Conservation (phyloP, 257 asterid genomes). For the Lavandula angustifolia region DNA sequence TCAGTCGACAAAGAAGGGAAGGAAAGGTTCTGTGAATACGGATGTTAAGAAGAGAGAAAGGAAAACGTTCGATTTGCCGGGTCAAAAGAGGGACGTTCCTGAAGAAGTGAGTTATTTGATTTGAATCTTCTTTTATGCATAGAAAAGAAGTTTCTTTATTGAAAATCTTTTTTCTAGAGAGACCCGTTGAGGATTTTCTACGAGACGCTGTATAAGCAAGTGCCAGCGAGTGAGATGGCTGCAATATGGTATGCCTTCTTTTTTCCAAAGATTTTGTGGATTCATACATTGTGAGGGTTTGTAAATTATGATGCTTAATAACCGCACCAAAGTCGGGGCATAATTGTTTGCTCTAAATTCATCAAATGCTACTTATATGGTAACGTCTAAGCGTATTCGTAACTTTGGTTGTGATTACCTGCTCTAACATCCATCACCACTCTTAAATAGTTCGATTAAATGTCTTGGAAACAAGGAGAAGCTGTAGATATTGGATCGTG, state of each 20-base stretch:
- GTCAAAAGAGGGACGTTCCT: slow-evolving; percentile 85
- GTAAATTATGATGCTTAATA: background rate
- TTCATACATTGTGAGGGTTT: background rate
- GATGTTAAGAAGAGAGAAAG: slow-evolving; percentile 55
- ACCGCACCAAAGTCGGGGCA: no score
- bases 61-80: slow-evolving; percentile 78
- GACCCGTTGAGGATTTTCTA: slow-evolving; percentile 85
- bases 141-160: background rate
- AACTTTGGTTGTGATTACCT: no score
- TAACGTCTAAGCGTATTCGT: no score
- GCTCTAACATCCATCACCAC: no score
- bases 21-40: slow-evolving; percentile 38
- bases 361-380: no score
- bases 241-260: slow-evolving; percentile 60
- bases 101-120: slow-evolving; percentile 55
- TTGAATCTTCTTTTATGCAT: background rate
- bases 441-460: background rate
- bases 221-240: slow-evolving; percentile 87
- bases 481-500: no score
- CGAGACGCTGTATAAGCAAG: slow-evolving; percentile 67
- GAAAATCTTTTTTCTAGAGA: slow-evolving; percentile 51
- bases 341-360: no score
- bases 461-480: background rate
- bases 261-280: background rate
- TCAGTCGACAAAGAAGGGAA: slow-evolving; percentile 39